Evolutionary conservation across 2,329 filamentous ascomycete genomes (phyloP).

Genomic region (Knufia fluminis): DNA sequence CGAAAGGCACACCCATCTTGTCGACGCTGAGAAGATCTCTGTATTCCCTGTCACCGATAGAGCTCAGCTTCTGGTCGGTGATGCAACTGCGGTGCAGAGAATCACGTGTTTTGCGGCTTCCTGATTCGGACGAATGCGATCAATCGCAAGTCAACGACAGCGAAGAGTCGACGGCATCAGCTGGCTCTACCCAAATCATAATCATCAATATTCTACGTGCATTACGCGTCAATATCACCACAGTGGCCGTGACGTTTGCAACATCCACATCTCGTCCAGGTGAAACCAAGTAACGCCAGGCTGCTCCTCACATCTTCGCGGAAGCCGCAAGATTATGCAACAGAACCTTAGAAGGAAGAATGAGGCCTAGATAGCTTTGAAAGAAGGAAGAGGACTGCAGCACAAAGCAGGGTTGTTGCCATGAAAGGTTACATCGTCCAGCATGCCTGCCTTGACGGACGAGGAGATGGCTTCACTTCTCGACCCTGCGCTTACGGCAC

Average conservation of each 20-base stretch:
- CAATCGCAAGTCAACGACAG: not conserved
- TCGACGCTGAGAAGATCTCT: constrained; percentile 2
- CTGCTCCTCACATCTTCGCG: not conserved
- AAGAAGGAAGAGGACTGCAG: not conserved
- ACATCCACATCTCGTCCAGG: not conserved
- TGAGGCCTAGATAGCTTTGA: not conserved
- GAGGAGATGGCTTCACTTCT: constrained; percentile 12
- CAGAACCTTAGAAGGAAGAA: not conserved
- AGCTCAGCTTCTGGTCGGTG: constrained; percentile 2
- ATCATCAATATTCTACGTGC: constrained; percentile 1
- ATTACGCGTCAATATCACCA: constrained; percentile 7
- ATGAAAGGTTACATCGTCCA: not conserved
- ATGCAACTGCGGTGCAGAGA: not conserved
- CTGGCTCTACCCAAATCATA: not conserved
- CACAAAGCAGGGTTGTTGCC: not conserved
- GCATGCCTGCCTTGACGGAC: constrained; percentile 15
- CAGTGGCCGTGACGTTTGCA: not conserved
- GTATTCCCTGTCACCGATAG: not conserved
- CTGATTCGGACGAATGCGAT: constrained; percentile 6
- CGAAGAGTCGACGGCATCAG: not conserved
- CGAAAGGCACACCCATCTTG: constrained; percentile 57
- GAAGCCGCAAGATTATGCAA: not conserved
- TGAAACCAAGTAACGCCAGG: not conserved
- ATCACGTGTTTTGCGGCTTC: not conserved
- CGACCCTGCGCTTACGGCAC: not conserved